A percentile compares a stretch with the other conserved stretches of the same genome.
phyloP scores from a whole-genome alignment of 805 yeast species.

The Ogataea methylovora region DNA sequence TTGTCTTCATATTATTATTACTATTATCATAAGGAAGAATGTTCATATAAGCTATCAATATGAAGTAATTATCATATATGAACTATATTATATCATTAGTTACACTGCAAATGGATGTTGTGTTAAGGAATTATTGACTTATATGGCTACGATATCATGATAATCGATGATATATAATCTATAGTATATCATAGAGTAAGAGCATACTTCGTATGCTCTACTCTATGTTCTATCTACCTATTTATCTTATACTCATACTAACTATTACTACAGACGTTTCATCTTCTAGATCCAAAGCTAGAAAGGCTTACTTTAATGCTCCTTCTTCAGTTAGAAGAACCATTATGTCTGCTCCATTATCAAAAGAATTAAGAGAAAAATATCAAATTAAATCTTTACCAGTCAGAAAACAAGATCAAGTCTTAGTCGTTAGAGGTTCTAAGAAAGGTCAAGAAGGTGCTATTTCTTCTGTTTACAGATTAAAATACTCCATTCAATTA shows the following conservation, averaged over 20 bases:
- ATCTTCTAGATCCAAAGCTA: conserved; percentile 97
- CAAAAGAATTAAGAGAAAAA: conserved; percentile 97
- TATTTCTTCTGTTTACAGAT: conserved; percentile 96
- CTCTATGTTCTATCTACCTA: background rate
- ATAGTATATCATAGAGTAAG: background rate
- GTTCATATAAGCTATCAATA: background rate
- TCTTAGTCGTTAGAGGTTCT: conserved; percentile 94
- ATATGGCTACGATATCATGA: too few relatives aligned
- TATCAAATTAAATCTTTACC: conserved; percentile 95
- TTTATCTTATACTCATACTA: background rate
- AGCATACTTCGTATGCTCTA: background rate
- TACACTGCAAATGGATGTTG: too few relatives aligned
- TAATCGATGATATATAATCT: too few relatives aligned
- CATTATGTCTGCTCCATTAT: conserved; percentile 95
- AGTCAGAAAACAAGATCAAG: conserved; percentile 96
- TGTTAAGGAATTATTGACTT: too few relatives aligned
- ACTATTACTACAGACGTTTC: conserved; percentile 73
- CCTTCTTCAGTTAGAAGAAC: conserved; percentile 94
- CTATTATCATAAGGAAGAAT: too few relatives aligned
- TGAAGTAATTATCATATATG: background rate
- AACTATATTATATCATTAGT: too few relatives aligned
- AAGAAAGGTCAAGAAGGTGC: conserved; percentile 99
- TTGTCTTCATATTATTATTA: too few relatives aligned
- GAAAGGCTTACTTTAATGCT: conserved; percentile 99
- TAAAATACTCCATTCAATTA: conserved; percentile 92